phyloP scores from a whole-genome alignment of 1,284 basidiomycete genomes.

The Trichosporon sp. region DNA sequence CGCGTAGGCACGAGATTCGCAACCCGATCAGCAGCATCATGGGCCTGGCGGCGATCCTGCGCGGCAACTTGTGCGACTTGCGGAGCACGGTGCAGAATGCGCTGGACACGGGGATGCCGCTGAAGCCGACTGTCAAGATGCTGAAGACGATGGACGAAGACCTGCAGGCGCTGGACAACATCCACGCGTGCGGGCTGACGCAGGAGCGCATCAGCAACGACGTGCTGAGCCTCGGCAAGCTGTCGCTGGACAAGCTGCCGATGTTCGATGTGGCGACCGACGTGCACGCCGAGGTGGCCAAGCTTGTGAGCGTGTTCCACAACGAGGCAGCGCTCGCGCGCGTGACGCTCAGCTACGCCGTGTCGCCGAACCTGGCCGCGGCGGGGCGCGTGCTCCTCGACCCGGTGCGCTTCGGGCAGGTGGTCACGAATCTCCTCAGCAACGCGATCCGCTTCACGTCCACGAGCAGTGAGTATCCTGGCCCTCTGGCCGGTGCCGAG shows the following conservation, averaged over 20 bases:
- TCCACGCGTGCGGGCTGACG: conserved; percentile 47
- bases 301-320: conserved; percentile 47
- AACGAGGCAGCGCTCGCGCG: conserved; percentile 50
- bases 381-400: conserved; percentile 34
- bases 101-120: not conserved
- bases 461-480: conserved; percentile 24
- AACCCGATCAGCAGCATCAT: conserved; percentile 16
- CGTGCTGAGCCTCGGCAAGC: conserved; percentile 50
- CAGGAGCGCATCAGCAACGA: conserved; percentile 53
- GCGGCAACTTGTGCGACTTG: not conserved
- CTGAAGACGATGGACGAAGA: conserved; percentile 47
- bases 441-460: conserved; percentile 45
- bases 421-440: conserved; percentile 43
- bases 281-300: conserved; percentile 39
- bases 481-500: conserved; percentile 8
- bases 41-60: not conserved
- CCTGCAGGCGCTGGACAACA: conserved; percentile 45
- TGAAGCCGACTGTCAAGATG: conserved; percentile 31
- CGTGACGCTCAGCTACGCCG: conserved; percentile 26
- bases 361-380: conserved; percentile 15
- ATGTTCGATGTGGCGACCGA: conserved; percentile 47
- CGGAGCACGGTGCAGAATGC: not conserved
- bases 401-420: conserved; percentile 43
- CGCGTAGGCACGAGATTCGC: conserved; percentile 37
- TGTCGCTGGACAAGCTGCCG: conserved; percentile 48